Percentiles rank a stretch among this genome's conserved stretches.
Conservation (phyloP, 2,329 filamentous ascomycete species). For the Neopestalotiopsis sp. region DNA sequence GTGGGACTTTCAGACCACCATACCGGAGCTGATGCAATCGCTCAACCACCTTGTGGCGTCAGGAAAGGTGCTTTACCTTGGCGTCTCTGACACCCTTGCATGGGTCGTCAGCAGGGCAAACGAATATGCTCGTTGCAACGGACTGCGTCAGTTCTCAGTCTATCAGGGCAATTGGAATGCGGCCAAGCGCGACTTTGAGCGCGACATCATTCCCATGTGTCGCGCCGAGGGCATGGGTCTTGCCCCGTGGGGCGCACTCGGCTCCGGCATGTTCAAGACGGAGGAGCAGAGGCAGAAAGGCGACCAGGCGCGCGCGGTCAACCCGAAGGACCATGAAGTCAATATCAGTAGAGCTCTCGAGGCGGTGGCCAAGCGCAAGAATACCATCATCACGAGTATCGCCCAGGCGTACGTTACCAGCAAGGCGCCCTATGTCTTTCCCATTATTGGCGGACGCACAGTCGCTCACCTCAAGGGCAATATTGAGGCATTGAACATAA, state of each 20-base stretch:
- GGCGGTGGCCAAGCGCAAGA: no score
- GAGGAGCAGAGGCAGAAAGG: no score
- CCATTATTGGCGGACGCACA: constrained; percentile 56
- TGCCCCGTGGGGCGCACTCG: constrained; percentile 62
- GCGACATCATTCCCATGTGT: constrained; percentile 49
- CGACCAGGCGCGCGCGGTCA: constrained; percentile 22
- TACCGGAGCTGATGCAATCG: constrained; percentile 48
- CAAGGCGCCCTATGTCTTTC: constrained; percentile 55
- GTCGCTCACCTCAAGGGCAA: constrained; percentile 56
- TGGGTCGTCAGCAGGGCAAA: constrained; percentile 46
- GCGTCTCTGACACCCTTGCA: constrained; percentile 44
- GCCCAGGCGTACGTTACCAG: constrained; percentile 54
- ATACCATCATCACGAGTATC: constrained; percentile 53
- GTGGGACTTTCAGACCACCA: constrained; percentile 48
- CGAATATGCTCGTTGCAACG: constrained; percentile 40
- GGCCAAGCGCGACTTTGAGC: constrained; percentile 41
- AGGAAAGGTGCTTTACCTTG: constrained; percentile 48
- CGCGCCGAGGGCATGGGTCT: constrained; percentile 54
- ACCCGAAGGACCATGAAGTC: constrained; percentile 30
- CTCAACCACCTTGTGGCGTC: constrained; percentile 46
- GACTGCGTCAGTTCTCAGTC: constrained; percentile 42
- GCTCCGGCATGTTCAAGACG: constrained; percentile 51
- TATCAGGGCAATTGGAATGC: constrained; percentile 47
- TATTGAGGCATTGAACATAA: constrained; percentile 37
- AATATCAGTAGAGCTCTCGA: constrained; percentile 30